Conservation (phyloP, 2,329 filamentous ascomycete genomes). For the Arachnomyces sp. region DNA sequence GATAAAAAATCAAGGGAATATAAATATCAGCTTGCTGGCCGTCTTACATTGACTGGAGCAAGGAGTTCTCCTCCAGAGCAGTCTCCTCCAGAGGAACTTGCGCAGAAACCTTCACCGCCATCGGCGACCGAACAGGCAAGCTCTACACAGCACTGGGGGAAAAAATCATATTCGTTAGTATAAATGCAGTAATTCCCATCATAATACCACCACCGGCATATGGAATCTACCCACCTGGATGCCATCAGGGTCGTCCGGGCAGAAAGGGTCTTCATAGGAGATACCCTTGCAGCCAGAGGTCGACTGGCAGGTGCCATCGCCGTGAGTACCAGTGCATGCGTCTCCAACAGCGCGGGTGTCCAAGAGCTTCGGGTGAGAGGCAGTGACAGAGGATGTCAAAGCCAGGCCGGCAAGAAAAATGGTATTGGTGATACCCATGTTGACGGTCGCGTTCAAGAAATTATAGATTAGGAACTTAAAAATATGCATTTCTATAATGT, state of each 20-base stretch:
- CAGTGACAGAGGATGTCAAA: too few relatives aligned
- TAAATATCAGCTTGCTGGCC: background rate
- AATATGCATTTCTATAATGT: too few relatives aligned
- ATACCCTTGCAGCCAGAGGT: slow-evolving; percentile 4
- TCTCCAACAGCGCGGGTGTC: slow-evolving; percentile 1
- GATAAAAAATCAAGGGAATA: background rate
- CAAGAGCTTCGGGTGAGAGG: too few relatives aligned
- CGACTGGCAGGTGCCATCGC: slow-evolving; percentile 3
- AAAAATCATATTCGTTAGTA: background rate
- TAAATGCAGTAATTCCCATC: too few relatives aligned
- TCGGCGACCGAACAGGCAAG: slow-evolving; percentile 3
- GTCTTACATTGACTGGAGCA: background rate
- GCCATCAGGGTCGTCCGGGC: slow-evolving; percentile 1
- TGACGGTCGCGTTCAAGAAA: too few relatives aligned
- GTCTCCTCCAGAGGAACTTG: background rate
- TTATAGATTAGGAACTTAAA: too few relatives aligned
- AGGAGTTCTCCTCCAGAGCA: slow-evolving; percentile 2
- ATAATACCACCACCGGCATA: too few relatives aligned
- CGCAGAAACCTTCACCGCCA: background rate
- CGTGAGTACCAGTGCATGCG: slow-evolving; percentile 3
- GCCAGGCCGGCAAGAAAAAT: too few relatives aligned
- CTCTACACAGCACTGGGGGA: slow-evolving; percentile 6
- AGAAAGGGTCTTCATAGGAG: slow-evolving; percentile 3
- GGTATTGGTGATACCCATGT: too few relatives aligned
- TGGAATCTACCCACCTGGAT: slow-evolving; percentile 3